These are phyloP conservation scores for Candida suzukii DNA, from an alignment of 805 yeast species.

Conservation along the genomic window DNA sequence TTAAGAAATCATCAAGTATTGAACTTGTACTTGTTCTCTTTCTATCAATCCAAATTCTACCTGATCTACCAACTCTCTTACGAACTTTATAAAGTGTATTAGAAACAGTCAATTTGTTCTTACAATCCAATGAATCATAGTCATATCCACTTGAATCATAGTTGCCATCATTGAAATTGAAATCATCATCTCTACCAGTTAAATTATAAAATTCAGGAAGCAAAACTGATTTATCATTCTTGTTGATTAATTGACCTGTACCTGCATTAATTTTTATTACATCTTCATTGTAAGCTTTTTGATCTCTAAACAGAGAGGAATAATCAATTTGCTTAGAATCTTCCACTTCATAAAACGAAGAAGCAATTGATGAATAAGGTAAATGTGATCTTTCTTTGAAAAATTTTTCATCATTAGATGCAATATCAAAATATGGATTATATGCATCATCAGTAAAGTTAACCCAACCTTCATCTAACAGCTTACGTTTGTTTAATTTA, in stretches of 20 bases:
- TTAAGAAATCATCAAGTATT: constrained; percentile 30
- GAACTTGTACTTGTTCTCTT: constrained; percentile 36
- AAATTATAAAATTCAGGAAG: constrained; percentile 40
- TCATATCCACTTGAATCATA: not conserved
- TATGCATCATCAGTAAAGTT: constrained; percentile 84
- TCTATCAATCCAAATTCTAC: constrained; percentile 69
- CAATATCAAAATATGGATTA: constrained; percentile 71
- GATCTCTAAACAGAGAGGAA: constrained; percentile 37
- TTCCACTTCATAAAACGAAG: constrained; percentile 59
- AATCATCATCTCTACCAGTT: constrained; percentile 17
- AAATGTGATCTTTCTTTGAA: constrained; percentile 53
- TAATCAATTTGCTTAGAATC: constrained; percentile 48
- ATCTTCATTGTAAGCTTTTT: constrained; percentile 28
- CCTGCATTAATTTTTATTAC: constrained; percentile 35
- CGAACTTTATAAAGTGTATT: constrained; percentile 57
- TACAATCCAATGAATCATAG: not conserved
- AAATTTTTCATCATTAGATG: constrained; percentile 37
- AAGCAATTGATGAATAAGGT: constrained; percentile 75
- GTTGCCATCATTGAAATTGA: constrained; percentile 7
- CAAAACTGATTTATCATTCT: constrained; percentile 27
- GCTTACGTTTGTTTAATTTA: constrained; percentile 64
- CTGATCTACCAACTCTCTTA: constrained; percentile 68
- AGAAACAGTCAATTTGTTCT: constrained; percentile 26
- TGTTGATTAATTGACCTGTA: constrained; percentile 42
- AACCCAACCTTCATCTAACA: constrained; percentile 67